These are phyloP conservation scores for Ilyonectria destructans DNA, from an alignment of 2,329 filamentous ascomycete genomes.

Conservation along the genomic window DNA sequence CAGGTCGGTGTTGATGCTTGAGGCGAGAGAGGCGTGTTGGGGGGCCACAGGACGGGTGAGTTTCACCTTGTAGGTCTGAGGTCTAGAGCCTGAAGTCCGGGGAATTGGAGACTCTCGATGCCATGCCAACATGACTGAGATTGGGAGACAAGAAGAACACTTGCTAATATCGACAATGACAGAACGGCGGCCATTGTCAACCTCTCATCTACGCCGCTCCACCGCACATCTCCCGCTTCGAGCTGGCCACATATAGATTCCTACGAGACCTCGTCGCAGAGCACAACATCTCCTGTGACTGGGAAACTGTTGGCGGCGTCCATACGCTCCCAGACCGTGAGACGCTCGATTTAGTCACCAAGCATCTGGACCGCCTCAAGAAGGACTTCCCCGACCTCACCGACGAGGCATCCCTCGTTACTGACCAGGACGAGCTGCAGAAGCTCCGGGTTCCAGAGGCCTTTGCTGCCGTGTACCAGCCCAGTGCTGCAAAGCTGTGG, in stretches of 20 bases:
- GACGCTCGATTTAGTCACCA: slow-evolving; percentile 68
- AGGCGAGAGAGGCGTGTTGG: slow-evolving; percentile 86
- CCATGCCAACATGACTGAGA: background rate
- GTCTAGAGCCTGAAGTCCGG: background rate
- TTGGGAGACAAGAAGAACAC: background rate
- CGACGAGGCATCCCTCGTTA: slow-evolving; percentile 61
- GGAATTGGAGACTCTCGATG: background rate
- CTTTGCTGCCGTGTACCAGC: slow-evolving; percentile 76
- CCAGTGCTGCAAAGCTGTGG: slow-evolving; percentile 80
- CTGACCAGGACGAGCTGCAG: slow-evolving; percentile 59
- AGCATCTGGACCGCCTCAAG: slow-evolving; percentile 67
- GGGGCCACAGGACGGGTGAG: slow-evolving; percentile 86
- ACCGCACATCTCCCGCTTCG: slow-evolving; percentile 79
- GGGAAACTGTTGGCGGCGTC: slow-evolving; percentile 74
- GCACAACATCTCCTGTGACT: slow-evolving; percentile 79
- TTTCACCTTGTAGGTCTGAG: slow-evolving; percentile 34
- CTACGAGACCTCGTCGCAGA: slow-evolving; percentile 71
- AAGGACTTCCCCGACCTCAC: slow-evolving; percentile 72
- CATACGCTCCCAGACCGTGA: slow-evolving; percentile 74
- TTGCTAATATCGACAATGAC: slow-evolving; percentile 25
- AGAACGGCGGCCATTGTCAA: slow-evolving; percentile 84
- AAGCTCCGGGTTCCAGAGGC: slow-evolving; percentile 71
- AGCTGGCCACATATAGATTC: slow-evolving; percentile 77
- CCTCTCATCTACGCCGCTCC: slow-evolving; percentile 76
- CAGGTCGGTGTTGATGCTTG: slow-evolving; percentile 78